Evolutionary conservation across 1,284 basidiomycete species (phyloP), one percentile per base, ranked within the genome.

Genomic region (Cryptococcus amylolentus): DNA sequence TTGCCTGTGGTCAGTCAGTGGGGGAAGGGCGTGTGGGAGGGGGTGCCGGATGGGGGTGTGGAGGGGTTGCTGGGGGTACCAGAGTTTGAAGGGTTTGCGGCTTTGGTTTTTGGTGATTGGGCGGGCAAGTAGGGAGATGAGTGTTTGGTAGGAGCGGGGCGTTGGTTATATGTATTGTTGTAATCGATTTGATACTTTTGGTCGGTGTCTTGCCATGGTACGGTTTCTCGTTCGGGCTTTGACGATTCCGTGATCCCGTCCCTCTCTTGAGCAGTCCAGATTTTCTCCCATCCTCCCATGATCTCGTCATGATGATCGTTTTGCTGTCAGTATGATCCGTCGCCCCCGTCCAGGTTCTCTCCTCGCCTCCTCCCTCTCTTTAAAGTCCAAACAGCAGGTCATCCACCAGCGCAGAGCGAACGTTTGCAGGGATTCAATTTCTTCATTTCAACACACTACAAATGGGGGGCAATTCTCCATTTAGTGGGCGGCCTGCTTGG

Each of bases 91-190:
- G 65, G 65, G 4, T 76, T 77, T 57, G 66, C 73, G 5, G 75
- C 74, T 0, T 62, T 78, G 50, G 66, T 78, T 23, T 78, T 76
- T 64, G 76, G 72, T 9, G 76, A 78, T 64, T 77, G 74, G 74
- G 72, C 74, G 23, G 63, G 65, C 8, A 65, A 51, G 38, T 51
- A 37, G 47, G 1, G 18, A 27, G 20, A 23, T 23, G 37, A 6
- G 45, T 6, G 31, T 35, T 10, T 6, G 27, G 12, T 20, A 23
- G 20, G 5, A 4, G 12, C 7, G 18, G 14, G 20, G 13, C 23
- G 20, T 45, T 10, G 31, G 31, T 35, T 27, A 49, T 35, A 35
- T 44, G 42, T 26, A 44, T 44, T 44, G n/a, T 44, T 26, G 42
- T 44, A 23, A 40, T 40, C 39, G 39, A 40, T 40, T n/a, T 40